These are phyloP conservation scores for Saccharomycopsis capsularis DNA, from an alignment of 805 yeast genomes.

Conservation along the genomic window DNA sequence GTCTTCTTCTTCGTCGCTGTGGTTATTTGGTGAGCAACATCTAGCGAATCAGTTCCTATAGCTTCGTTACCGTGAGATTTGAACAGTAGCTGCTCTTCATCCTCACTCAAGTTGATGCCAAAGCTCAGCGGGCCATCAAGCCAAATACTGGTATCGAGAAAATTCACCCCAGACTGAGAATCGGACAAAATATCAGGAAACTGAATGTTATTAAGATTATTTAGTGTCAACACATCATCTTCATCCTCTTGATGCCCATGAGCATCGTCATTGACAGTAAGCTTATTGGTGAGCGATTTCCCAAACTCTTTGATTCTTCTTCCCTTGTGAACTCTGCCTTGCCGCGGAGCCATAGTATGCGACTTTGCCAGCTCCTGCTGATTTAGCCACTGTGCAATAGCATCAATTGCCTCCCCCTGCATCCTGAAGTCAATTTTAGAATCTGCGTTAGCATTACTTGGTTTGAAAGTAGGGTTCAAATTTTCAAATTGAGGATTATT, in stretches of 20 bases:
- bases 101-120: no score
- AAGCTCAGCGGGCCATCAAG: not conserved
- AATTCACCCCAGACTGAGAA: not conserved
- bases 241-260: not conserved
- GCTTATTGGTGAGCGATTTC: not conserved
- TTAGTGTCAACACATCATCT: not conserved
- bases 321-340: no score
- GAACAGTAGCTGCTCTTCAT: no score
- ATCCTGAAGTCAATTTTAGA: slow-evolving; percentile 18
- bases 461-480: no score
- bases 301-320: not conserved
- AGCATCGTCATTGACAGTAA: no score
- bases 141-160: not conserved
- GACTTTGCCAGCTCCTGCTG: slow-evolving; percentile 1
- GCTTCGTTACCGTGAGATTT: no score
- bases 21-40: no score
- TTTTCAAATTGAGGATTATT: not conserved
- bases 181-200: not conserved
- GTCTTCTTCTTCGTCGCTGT: not conserved
- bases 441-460: not conserved
- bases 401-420: slow-evolving; percentile 17
- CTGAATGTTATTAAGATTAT: not conserved
- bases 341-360: not conserved
- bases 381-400: slow-evolving; percentile 17
- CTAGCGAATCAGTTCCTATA: no score